phyloP scores from a whole-genome alignment of 495 filamentous ascomycete genomes.

The Podospora pseudopauciseta region DNA sequence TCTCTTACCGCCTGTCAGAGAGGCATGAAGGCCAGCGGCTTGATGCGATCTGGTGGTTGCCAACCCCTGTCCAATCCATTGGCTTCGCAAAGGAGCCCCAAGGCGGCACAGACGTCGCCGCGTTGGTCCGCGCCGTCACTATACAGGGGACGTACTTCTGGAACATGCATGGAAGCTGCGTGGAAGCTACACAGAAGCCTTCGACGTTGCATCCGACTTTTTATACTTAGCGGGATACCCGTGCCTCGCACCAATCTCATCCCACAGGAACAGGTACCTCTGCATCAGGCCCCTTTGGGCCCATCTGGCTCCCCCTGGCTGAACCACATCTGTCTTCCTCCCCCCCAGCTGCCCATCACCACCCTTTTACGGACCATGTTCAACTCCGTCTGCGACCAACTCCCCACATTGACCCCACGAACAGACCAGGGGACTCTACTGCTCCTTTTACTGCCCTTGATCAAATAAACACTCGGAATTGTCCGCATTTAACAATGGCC shows the following conservation, averaged over 20 bases:
- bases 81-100: neutral
- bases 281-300: slow-evolving; percentile 6
- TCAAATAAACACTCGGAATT: slow-evolving; percentile 14
- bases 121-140: slow-evolving; percentile 1
- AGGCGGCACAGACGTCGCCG: slow-evolving; percentile 7
- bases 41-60: slow-evolving; percentile 3
- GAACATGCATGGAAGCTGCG: slow-evolving; percentile 13
- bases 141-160: slow-evolving; percentile 14
- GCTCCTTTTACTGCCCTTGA: slow-evolving; percentile 10
- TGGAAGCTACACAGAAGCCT: slow-evolving; percentile 16
- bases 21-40: neutral
- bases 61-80: neutral
- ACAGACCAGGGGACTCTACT: neutral
- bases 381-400: slow-evolving; percentile 3
- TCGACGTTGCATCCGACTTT: slow-evolving; percentile 17
- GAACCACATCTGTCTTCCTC: slow-evolving; percentile 2
- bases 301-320: neutral
- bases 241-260: neutral
- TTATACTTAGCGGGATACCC: slow-evolving; percentile 23
- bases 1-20: neutral
- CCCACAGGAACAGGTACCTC: neutral
- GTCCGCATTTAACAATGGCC: slow-evolving; percentile 14
- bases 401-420: slow-evolving; percentile 8
- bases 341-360: neutral
- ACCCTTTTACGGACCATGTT: neutral